Evolutionary conservation across 1,284 basidiomycete genomes (phyloP).

Genomic region (Boletus calvinii): DNA sequence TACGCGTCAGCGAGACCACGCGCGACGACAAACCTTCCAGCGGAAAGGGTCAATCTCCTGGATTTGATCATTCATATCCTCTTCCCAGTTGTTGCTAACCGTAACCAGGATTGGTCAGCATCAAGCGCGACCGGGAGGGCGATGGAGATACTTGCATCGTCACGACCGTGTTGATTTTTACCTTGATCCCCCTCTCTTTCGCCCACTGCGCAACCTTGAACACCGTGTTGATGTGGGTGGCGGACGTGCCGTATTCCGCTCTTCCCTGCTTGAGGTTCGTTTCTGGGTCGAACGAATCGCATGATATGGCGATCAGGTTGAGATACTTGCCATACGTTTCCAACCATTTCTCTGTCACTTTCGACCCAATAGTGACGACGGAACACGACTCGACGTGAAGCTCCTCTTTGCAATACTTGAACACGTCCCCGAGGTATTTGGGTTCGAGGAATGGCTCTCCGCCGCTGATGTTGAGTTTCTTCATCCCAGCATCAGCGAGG

Average conservation of each 20-base stretch:
- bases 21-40: slow-evolving; percentile 12
- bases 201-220: slow-evolving; percentile 39
- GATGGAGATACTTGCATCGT: slow-evolving; percentile 22
- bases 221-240: slow-evolving; percentile 31
- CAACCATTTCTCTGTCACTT: slow-evolving; percentile 40
- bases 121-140: neutral
- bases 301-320: slow-evolving; percentile 41
- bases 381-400: slow-evolving; percentile 36
- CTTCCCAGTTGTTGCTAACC: slow-evolving; percentile 18
- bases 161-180: slow-evolving; percentile 42
- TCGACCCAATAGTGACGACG: slow-evolving; percentile 39
- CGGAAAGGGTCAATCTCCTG: slow-evolving; percentile 11
- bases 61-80: slow-evolving; percentile 20
- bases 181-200: slow-evolving; percentile 33
- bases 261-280: slow-evolving; percentile 36
- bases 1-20: neutral
- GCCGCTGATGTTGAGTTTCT: slow-evolving; percentile 41
- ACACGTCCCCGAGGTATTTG: slow-evolving; percentile 37
- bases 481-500: slow-evolving; percentile 38
- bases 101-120: neutral
- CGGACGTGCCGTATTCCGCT: slow-evolving; percentile 27
- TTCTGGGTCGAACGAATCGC: slow-evolving; percentile 39
- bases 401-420: slow-evolving; percentile 41
- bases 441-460: slow-evolving; percentile 41
- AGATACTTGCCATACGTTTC: slow-evolving; percentile 37